Conservation (phyloP, 192 early-diverging fungal species). For the Cetraspora pellucida region DNA sequence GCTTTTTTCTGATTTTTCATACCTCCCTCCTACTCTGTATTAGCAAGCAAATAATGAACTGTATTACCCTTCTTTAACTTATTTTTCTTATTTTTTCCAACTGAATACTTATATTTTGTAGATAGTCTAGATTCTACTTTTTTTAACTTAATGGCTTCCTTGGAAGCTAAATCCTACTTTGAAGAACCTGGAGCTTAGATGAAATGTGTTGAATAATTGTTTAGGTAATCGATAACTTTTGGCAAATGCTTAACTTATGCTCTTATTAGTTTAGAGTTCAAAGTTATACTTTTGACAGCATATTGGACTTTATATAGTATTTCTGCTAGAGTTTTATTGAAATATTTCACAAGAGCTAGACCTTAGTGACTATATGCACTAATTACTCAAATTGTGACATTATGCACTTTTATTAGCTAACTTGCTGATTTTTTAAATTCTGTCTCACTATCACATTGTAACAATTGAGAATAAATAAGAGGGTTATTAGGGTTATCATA, state of each 20-base stretch:
- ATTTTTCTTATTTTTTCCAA: not conserved
- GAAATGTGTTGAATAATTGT: not conserved
- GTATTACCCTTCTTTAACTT: conserved; percentile 16
- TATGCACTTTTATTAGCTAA: not conserved
- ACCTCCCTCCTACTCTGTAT: conserved; percentile 2
- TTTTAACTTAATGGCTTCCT: not conserved
- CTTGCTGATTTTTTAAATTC: too few species aligned
- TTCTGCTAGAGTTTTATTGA: conserved; percentile 14
- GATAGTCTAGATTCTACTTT: not conserved
- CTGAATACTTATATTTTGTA: conserved; percentile 1
- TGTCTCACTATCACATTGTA: too few species aligned
- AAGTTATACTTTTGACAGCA: not conserved
- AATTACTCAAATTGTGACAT: conserved; percentile 15
- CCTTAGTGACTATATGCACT: not conserved
- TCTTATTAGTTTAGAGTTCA: conserved; percentile 16
- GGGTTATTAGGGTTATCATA: too few species aligned
- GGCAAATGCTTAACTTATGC: conserved; percentile 14
- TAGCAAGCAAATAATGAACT: conserved; percentile 7
- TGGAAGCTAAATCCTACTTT: conserved; percentile 5
- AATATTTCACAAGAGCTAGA: not conserved
- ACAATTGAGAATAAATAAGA: too few species aligned
- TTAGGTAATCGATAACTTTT: not conserved
- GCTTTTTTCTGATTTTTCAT: conserved; percentile 6
- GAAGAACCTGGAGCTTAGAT: not conserved
- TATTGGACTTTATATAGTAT: conserved; percentile 13